Percentiles rank a stretch among this genome's conserved stretches.
These are phyloP conservation scores for Fusarium drepaniforme DNA, from an alignment of 2,329 filamentous ascomycete species.

Conservation along the genomic window DNA sequence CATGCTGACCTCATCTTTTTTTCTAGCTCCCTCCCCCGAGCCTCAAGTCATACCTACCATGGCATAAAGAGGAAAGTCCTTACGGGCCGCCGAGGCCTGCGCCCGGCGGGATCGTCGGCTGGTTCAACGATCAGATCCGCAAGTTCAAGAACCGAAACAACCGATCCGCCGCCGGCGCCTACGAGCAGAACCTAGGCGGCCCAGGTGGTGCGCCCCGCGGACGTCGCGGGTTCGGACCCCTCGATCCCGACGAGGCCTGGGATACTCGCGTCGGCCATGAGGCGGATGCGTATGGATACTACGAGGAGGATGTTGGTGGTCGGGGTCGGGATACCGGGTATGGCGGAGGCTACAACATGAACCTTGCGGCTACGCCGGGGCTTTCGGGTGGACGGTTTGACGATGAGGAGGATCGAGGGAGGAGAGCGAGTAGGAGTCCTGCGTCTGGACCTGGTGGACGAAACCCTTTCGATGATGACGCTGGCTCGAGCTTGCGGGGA, in stretches of 20 bases:
- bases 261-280: slow-evolving; percentile 83
- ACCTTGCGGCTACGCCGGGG: slow-evolving; percentile 55
- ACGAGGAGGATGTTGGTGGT: slow-evolving; percentile 69
- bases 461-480: slow-evolving; percentile 81
- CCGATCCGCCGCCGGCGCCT: slow-evolving; percentile 76
- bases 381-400: slow-evolving; percentile 35
- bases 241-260: slow-evolving; percentile 90
- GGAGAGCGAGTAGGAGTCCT: slow-evolving; percentile 59
- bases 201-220: slow-evolving; percentile 50
- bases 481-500: slow-evolving; percentile 74
- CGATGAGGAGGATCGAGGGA: slow-evolving; percentile 54
- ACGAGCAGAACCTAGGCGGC: slow-evolving; percentile 70
- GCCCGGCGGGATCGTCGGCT: slow-evolving; percentile 75
- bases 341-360: slow-evolving; percentile 63
- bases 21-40: slow-evolving; percentile 76
- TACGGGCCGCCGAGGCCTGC: slow-evolving; percentile 67
- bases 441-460: slow-evolving; percentile 46
- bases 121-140: slow-evolving; percentile 76
- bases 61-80: slow-evolving; percentile 63
- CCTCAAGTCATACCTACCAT: slow-evolving; percentile 78
- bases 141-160: slow-evolving; percentile 74
- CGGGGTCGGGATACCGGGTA: slow-evolving; percentile 47
- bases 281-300: slow-evolving; percentile 76
- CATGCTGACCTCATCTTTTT: slow-evolving; percentile 21
- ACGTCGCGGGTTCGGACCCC: slow-evolving; percentile 71